Evolutionary conservation across 2,329 filamentous ascomycete species (phyloP), one percentile per base, ranked within the genome.

Genomic region (Colletotrichum tanaceti): DNA sequence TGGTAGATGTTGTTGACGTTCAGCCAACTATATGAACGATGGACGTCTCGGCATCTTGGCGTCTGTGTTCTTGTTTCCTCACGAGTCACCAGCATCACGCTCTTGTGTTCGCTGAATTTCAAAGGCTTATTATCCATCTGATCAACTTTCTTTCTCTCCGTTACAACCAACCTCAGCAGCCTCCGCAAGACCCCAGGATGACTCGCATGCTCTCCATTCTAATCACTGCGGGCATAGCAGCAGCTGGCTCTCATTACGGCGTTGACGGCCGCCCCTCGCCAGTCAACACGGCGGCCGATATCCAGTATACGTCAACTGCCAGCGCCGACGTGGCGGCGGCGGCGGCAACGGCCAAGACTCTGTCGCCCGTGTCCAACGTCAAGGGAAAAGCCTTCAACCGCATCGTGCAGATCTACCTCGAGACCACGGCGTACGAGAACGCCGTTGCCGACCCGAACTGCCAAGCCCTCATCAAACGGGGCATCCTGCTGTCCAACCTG

Each of bases 321-420:
- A 76, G 83, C 24, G 76, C 81, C 24, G 81, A 82, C 58, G 86
- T 90, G 13, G 81, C 82, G 6, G 83, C 83, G 22, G 87, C 87
- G 32, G 83, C 83, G 58, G 89, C 89, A 6, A 90, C 87, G 1
- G 89, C 88, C 11, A 82, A 84, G 75, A 89, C 89, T 1, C 78
- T 80, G 69, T 88, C 87, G 69, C 88, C 89, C 2, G 87, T 85
- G 41, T 89, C 85, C 76, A 77, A 88, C 74, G 88, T 94, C 58
- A 85, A 87, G 76, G 93, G 93, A 70, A 88, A 90, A 75, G 88
- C 85, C 0, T 94, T 94, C 76, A 86, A 93, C 76, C 88, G 92
- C n/a, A 86, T 92, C 70, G 88, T 89, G 63, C 86, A 89, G 68
- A 88, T 94, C 77, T 94, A 90, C 89, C 84, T 93, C 57, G 92